These are phyloP conservation scores for Cladophialophora psammophila DNA, from an alignment of 2,329 filamentous ascomycete species.

Conservation along the genomic window DNA sequence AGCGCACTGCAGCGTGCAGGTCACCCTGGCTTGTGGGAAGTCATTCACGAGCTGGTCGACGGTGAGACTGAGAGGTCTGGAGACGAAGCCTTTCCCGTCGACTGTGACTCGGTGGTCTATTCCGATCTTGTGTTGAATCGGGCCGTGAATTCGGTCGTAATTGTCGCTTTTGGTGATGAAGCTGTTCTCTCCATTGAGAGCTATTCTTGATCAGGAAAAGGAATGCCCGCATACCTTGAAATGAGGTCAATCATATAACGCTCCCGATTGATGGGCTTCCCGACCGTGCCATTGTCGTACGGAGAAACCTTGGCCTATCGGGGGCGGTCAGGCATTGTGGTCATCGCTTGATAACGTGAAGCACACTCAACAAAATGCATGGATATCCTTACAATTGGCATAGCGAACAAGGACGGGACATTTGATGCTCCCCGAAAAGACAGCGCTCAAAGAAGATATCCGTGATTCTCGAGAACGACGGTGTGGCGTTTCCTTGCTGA, in stretches of 20 bases:
- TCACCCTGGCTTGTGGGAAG: constrained; percentile 62
- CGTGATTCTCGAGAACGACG: background rate
- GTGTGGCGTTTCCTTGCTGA: background rate
- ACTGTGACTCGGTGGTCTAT: constrained; percentile 54
- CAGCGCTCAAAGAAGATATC: background rate
- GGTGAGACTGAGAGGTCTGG: constrained; percentile 54
- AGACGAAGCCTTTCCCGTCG: constrained; percentile 61
- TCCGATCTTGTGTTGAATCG: constrained; percentile 53
- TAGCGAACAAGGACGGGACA: constrained; percentile 1
- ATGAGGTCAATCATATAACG: constrained; percentile 43
- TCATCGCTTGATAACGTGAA: background rate
- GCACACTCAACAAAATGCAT: background rate
- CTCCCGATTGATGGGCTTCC: constrained; percentile 47
- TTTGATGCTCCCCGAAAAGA: background rate
- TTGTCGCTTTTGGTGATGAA: constrained; percentile 59
- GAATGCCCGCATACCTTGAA: constrained; percentile 39
- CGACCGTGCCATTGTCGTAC: constrained; percentile 37
- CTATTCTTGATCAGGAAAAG: background rate
- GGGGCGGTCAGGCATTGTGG: constrained; percentile 11
- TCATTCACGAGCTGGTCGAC: constrained; percentile 55
- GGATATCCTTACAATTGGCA: constrained; percentile 23
- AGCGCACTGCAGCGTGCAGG: constrained; percentile 67
- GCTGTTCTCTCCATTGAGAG: constrained; percentile 41
- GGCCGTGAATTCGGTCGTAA: constrained; percentile 67
- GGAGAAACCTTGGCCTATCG: constrained; percentile 32